These are phyloP conservation scores for Cercospora nicotianae DNA, from an alignment of 2,329 filamentous ascomycete species.

Conservation along the genomic window DNA sequence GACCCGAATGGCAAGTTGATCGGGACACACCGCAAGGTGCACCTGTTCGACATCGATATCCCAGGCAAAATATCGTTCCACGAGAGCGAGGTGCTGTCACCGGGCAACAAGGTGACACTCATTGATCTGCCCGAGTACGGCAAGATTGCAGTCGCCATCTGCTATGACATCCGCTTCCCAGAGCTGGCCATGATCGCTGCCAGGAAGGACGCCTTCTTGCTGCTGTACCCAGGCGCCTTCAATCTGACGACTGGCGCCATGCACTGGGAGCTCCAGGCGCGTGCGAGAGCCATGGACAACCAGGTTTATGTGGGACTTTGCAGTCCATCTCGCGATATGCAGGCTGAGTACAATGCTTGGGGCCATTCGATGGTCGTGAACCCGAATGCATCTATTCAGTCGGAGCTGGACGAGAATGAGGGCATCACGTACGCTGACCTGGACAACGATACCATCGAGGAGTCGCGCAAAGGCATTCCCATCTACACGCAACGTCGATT, in stretches of 20 bases:
- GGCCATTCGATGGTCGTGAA: conserved; percentile 88
- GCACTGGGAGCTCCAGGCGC: conserved; percentile 84
- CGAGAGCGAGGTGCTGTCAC: conserved; percentile 83
- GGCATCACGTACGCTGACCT: conserved; percentile 73
- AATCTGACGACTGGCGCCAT: conserved; percentile 89
- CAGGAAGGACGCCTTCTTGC: conserved; percentile 78
- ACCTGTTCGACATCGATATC: conserved; percentile 97
- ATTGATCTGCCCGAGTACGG: conserved; percentile 88
- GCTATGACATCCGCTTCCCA: conserved; percentile 96
- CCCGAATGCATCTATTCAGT: conserved; percentile 80
- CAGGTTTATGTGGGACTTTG: conserved; percentile 92
- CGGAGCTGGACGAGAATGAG: conserved; percentile 76
- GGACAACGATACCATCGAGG: conserved; percentile 65
- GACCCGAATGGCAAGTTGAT: conserved; percentile 74
- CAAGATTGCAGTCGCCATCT: conserved; percentile 84
- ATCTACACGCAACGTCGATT: conserved; percentile 82
- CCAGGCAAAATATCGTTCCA: conserved; percentile 90
- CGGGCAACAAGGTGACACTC: conserved; percentile 81
- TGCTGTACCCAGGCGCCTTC: conserved; percentile 95
- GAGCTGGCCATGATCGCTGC: conserved; percentile 89
- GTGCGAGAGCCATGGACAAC: conserved; percentile 86
- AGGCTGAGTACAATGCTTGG: conserved; percentile 81
- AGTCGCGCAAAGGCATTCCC: conserved; percentile 79
- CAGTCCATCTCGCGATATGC: conserved; percentile 79
- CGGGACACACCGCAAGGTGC: conserved; percentile 88